Evolutionary conservation across 1,284 basidiomycete species (phyloP).

Genomic region (Ganoderma lucidum): DNA sequence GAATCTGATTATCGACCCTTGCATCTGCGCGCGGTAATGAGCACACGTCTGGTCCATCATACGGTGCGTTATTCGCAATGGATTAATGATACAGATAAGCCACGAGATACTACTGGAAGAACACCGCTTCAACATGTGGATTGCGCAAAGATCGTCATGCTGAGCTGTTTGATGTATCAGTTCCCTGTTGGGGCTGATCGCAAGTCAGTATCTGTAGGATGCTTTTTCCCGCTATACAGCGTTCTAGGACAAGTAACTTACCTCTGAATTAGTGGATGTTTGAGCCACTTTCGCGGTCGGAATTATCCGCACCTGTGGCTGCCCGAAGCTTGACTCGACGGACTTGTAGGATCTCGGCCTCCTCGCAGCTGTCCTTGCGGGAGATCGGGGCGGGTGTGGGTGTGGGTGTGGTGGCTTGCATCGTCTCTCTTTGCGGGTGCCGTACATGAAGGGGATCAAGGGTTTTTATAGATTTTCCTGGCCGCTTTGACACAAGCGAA

Average conservation of each 20-base stretch:
- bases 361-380: conserved; percentile 17
- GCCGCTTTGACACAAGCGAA: neutral
- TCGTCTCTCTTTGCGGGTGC: neutral
- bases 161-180: neutral
- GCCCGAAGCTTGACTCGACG: conserved; percentile 10
- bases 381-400: conserved; percentile 12
- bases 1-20: neutral
- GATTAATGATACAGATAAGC: neutral
- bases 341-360: conserved; percentile 12
- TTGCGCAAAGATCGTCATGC: neutral
- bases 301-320: neutral
- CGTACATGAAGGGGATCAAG: neutral
- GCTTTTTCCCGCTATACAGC: neutral
- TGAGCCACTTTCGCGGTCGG: neutral
- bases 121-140: no score
- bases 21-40: neutral
- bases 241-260: neutral
- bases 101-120: neutral
- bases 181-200: neutral
- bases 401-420: conserved; percentile 5
- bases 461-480: neutral
- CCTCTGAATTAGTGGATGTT: neutral
- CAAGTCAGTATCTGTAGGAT: neutral
- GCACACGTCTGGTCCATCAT: neutral
- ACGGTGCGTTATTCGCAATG: neutral